These are phyloP conservation scores for Barnettozyma sucrosica DNA, from an alignment of 805 yeast species.

Conservation along the genomic window DNA sequence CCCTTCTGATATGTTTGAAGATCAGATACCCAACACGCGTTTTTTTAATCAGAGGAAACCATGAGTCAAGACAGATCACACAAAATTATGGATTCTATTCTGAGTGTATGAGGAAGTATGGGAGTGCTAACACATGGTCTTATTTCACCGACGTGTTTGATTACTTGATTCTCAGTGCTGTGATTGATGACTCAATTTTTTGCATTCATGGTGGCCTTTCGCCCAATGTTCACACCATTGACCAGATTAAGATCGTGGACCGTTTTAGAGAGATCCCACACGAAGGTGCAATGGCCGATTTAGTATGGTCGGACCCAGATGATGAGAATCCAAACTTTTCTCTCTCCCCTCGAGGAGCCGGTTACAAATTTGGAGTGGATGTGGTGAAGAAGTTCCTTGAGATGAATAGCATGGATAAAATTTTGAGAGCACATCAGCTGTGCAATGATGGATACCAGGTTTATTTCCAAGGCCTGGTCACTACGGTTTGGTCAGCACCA, in stretches of 20 bases:
- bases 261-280: slow-evolving; percentile 94
- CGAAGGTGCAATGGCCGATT: slow-evolving; percentile 98
- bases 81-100: slow-evolving; percentile 96
- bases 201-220: slow-evolving; percentile 97
- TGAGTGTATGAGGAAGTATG: slow-evolving; percentile 88
- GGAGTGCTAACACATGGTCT: slow-evolving; percentile 75
- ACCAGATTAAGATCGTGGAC: slow-evolving; percentile 86
- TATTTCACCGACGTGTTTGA: slow-evolving; percentile 91
- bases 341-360: slow-evolving; percentile 94
- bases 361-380: slow-evolving; percentile 89
- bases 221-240: slow-evolving; percentile 90
- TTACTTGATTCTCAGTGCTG: slow-evolving; percentile 80
- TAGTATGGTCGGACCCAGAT: slow-evolving; percentile 98
- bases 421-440: slow-evolving; percentile 90
- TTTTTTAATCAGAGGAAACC: slow-evolving; percentile 85
- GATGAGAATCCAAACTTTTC: slow-evolving; percentile 72
- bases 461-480: slow-evolving; percentile 82
- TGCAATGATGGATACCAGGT: slow-evolving; percentile 96
- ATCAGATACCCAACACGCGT: slow-evolving; percentile 84
- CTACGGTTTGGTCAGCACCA: slow-evolving; percentile 99
- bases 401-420: slow-evolving; percentile 71
- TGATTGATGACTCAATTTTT: slow-evolving; percentile 83
- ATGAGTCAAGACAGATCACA: slow-evolving; percentile 93
- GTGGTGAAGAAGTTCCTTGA: slow-evolving; percentile 83
- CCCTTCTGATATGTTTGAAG: slow-evolving; percentile 74